Evolutionary conservation across 2,329 filamentous ascomycete genomes (phyloP).

Genomic region (Penicillium vulpinum): DNA sequence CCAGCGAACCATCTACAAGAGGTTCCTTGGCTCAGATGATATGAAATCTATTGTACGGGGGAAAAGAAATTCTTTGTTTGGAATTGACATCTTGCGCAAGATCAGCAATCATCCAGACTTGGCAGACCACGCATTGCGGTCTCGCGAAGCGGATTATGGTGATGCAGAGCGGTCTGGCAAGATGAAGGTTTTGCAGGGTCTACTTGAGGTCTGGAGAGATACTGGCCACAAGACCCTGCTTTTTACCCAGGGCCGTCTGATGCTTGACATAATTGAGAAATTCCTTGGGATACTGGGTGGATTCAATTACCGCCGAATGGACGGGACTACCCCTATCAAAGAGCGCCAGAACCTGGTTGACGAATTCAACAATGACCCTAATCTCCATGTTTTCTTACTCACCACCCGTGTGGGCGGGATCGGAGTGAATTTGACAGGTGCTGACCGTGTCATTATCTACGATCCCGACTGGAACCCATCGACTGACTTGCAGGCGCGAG

Average conservation of each 20-base stretch:
- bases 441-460: constrained; percentile 94
- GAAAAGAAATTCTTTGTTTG: constrained; percentile 77
- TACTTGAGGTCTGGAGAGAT: constrained; percentile 85
- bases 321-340: constrained; percentile 86
- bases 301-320: constrained; percentile 84
- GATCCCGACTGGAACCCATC: constrained; percentile 99
- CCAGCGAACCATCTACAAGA: constrained; percentile 77
- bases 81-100: constrained; percentile 89
- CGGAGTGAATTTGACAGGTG: constrained; percentile 91
- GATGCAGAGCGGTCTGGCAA: constrained; percentile 80
- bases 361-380: constrained; percentile 79
- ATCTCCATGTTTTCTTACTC: constrained; percentile 83
- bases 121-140: constrained; percentile 63
- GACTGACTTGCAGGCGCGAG: constrained; percentile 90
- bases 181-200: constrained; percentile 87
- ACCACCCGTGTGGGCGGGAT: constrained; percentile 95
- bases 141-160: constrained; percentile 69
- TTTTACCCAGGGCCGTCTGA: constrained; percentile 90
- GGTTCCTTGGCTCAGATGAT: constrained; percentile 78
- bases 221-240: constrained; percentile 92
- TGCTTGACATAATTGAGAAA: constrained; percentile 89
- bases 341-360: constrained; percentile 88
- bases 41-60: constrained; percentile 78
- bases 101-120: constrained; percentile 98
- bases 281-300: constrained; percentile 69